Evolutionary conservation across 805 yeast species (phyloP).

Genomic region (Myxozyma geophila): DNA sequence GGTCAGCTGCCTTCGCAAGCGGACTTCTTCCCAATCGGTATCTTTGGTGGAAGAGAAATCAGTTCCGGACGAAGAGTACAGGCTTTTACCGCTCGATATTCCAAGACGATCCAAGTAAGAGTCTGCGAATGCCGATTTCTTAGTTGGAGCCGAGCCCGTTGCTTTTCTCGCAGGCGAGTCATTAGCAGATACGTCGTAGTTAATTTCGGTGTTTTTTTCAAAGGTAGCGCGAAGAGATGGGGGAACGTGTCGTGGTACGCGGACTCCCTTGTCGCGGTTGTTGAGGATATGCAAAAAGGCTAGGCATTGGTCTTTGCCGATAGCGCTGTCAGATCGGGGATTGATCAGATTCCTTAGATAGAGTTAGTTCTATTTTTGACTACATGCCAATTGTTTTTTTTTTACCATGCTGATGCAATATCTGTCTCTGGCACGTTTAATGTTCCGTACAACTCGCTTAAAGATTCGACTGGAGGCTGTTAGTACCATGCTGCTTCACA

Average conservation of each 20-base stretch:
- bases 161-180: conserved; percentile 2
- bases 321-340: conserved; percentile 83
- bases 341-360: conserved; percentile 68
- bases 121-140: conserved; percentile 42
- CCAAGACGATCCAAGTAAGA: conserved; percentile 40
- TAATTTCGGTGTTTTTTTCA: conserved; percentile 67
- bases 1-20: conserved; percentile 75
- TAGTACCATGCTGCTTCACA: neutral
- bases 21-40: conserved; percentile 92
- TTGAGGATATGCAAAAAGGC: conserved; percentile 89
- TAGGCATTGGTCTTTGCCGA: conserved; percentile 90
- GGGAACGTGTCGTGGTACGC: conserved; percentile 94
- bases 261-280: conserved; percentile 81
- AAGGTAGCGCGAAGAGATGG: conserved; percentile 88
- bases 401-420: conserved; percentile 80
- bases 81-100: conserved; percentile 45
- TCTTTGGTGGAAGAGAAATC: conserved; percentile 70
- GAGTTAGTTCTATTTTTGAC: neutral
- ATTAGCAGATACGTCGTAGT: conserved; percentile 34
- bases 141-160: conserved; percentile 17
- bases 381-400: neutral
- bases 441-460: conserved; percentile 69
- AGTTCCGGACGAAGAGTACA: conserved; percentile 54
- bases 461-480: conserved; percentile 53
- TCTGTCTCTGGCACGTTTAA: conserved; percentile 84